Evolutionary conservation across 2,329 filamentous ascomycete genomes (phyloP).

Genomic region (Cladophialophora bantiana): DNA sequence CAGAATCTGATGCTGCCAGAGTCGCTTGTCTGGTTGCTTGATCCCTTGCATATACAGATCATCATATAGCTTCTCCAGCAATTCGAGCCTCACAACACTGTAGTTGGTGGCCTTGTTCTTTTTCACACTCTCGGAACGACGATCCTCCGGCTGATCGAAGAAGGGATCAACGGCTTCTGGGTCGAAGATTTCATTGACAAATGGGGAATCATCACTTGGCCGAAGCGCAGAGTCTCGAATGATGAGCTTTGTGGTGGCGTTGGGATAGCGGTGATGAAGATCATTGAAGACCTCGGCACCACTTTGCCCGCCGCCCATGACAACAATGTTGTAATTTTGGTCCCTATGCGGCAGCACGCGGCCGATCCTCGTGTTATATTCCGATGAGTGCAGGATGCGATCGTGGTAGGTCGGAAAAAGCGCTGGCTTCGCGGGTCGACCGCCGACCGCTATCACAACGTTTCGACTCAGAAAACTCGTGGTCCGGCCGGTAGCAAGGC

Average conservation of each 20-base stretch:
- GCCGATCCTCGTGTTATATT: slow-evolving; percentile 62
- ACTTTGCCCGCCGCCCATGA: slow-evolving; percentile 89
- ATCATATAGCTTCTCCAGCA: slow-evolving; percentile 89
- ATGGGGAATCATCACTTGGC: slow-evolving; percentile 94
- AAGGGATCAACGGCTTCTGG: slow-evolving; percentile 80
- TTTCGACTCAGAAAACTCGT: slow-evolving; percentile 53
- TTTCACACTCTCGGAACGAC: slow-evolving; percentile 67
- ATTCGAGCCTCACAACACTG: slow-evolving; percentile 86
- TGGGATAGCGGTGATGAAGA: slow-evolving; percentile 80
- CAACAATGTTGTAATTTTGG: slow-evolving; percentile 73
- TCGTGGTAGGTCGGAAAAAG: slow-evolving; percentile 73
- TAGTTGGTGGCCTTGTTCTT: slow-evolving; percentile 90
- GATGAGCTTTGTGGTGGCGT: slow-evolving; percentile 76
- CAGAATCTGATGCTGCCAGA: slow-evolving; percentile 84
- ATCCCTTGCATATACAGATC: slow-evolving; percentile 86
- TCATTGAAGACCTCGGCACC: slow-evolving; percentile 96
- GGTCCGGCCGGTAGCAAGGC: slow-evolving; percentile 58
- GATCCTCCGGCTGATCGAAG: slow-evolving; percentile 69
- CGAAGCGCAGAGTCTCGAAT: slow-evolving; percentile 84
- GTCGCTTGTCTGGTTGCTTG: slow-evolving; percentile 69
- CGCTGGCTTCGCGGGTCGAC: slow-evolving; percentile 73
- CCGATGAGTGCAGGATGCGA: slow-evolving; percentile 84
- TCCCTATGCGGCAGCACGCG: slow-evolving; percentile 44
- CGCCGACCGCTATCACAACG: slow-evolving; percentile 71
- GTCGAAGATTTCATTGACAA: slow-evolving; percentile 97